Evolutionary conservation across 2,329 filamentous ascomycete genomes (phyloP).

Genomic region (Exophiala oligosperma): DNA sequence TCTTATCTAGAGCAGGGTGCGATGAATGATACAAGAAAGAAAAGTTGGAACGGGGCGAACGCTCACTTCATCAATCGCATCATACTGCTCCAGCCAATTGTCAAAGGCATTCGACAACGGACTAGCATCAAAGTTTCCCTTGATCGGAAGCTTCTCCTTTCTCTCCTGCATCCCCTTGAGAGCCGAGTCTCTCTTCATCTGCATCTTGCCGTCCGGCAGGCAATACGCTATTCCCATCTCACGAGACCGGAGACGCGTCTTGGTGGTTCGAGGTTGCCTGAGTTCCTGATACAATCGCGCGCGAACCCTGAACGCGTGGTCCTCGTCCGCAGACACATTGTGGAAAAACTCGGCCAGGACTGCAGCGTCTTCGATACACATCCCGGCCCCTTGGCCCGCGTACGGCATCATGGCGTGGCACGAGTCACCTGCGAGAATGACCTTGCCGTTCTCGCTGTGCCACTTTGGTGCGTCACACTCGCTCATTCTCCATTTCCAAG

Average conservation of each 20-base stretch:
- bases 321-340: not conserved
- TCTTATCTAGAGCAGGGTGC: not conserved
- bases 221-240: not conserved
- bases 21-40: no score
- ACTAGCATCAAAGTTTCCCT: not conserved
- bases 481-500: not conserved
- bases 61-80: conserved; percentile 5
- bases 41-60: no score
- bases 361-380: conserved; percentile 7
- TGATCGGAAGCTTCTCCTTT: not conserved
- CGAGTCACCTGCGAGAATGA: not conserved
- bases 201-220: conserved; percentile 3
- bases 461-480: not conserved
- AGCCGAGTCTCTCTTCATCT: conserved; percentile 5
- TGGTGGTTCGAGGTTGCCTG: conserved; percentile 2
- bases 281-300: not conserved
- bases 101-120: conserved; percentile 5
- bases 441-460: conserved; percentile 2
- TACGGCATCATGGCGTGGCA: not conserved
- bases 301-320: not conserved
- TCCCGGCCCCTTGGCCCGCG: conserved; percentile 1
- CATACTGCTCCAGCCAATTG: conserved; percentile 8
- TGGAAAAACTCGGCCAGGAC: conserved; percentile 1
- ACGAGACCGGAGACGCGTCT: not conserved
- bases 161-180: not conserved